Base-by-base conservation (phyloP, 768 basidiomycete species). In the Gyrodon lividus region DNA sequence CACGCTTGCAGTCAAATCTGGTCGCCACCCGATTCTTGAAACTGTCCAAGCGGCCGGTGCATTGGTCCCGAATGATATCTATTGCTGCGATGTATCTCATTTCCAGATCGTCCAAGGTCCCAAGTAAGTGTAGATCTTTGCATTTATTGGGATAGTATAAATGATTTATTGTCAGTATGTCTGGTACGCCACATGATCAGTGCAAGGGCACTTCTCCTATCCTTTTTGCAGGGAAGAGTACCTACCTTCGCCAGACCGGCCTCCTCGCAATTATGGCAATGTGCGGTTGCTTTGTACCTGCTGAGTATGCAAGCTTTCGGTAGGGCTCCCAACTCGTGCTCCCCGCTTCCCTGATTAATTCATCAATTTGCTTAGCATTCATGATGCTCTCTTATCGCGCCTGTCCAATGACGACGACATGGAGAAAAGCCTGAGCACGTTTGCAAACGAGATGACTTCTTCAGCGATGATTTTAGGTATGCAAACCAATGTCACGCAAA, bases 81-180 rank as follows among this genome's bases (percentile, higher is more conserved):
- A 90, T 60, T 90, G 90, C 60, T 89, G 86, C 51, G 82, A 87
- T 52, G 81, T 88, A 1, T 86, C 92, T 2, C 80, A 80, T 2
- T 98, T 99, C 64, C 94, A 98, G 68, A 80, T 98, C 26, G 79
- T 99, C 28, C 92, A 91, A 56, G 95, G 95, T 0, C 92, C 92
- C 3, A 92, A 92, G 90, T 91, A 59, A 61, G 81, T 72, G 4
- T 38, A 12, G 9, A 26, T 54, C 41, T 52, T 40, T 20, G 16
- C 12, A 31, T 31, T 46, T 22, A 16, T 40, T 20, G 5, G 22
- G 8, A 35, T 14, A 42, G 6, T 13, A 24, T 46, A 2, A 34
- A 2, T 42, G 8, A 14, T 40, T 57, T 30, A 12, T 43, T 6
- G 3, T 48, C 54, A 86, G 84, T 62, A 87, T 86, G 85, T 84